A percentile compares a stretch with the other conserved stretches of the same genome.
These are phyloP conservation scores for Colletotrichum sp. DNA, from an alignment of 2,329 filamentous ascomycete species.

Conservation along the genomic window DNA sequence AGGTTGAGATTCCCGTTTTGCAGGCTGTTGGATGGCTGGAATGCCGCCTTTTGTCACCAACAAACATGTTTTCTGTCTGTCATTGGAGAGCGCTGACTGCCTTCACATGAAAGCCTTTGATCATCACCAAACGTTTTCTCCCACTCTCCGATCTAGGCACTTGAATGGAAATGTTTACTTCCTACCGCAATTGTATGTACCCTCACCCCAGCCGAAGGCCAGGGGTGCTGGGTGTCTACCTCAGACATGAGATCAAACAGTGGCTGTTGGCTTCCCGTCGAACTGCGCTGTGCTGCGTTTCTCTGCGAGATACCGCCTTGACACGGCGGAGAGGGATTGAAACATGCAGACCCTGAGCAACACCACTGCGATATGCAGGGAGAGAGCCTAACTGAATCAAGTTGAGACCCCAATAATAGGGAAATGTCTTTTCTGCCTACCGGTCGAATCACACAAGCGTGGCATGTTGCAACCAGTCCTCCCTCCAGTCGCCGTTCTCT, in stretches of 20 bases:
- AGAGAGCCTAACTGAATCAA: slow-evolving; percentile 2
- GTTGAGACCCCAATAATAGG: background rate
- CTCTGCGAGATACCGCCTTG: background rate
- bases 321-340: background rate
- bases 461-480: background rate
- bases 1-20: background rate
- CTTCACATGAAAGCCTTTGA: background rate
- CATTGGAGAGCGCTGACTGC: background rate
- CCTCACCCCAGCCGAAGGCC: background rate
- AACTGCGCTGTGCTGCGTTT: background rate
- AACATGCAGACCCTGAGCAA: slow-evolving; percentile 8
- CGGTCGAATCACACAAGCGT: background rate
- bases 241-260: background rate
- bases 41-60: background rate
- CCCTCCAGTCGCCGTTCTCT: background rate
- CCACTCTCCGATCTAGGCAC: background rate
- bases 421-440: background rate
- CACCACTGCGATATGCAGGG: background rate
- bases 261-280: background rate
- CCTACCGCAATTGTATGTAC: background rate
- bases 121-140: background rate
- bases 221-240: background rate
- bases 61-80: background rate
- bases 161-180: background rate
- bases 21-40: background rate